Base-by-base conservation (phyloP, 345 rosid species). In the Salix arbutifolia region DNA sequence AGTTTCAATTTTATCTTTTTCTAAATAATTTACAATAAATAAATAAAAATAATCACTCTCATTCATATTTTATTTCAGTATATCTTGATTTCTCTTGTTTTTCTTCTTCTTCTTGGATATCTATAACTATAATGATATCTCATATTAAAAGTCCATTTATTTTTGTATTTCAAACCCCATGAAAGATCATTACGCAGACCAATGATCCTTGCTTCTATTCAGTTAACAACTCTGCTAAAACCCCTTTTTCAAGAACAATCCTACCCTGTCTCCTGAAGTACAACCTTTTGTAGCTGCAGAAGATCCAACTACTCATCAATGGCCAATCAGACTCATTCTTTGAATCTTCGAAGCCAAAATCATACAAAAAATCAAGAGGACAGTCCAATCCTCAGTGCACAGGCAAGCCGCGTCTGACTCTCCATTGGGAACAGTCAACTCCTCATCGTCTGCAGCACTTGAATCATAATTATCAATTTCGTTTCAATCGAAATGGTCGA, bases 341-440 rank as follows among this genome's bases (percentile, higher is more conserved):
- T 64, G 65, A 68, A 78, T 58, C 53, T 76, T 76, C 61, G 64
- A 66, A 3, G 65, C 64, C n/a, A 61, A 60, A 64, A 56, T 25
- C 53, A 35, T 71, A 23, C 66, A 68, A 73, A 69, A 11, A 60
- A 80, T 61, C 40, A 67, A 50, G 25, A 78, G 50, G 40, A 69
- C 58, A 70, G 76, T 19, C 26, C 67, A 35, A 65, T 79, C 56
- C 64, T 75, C 83, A 60, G 46, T 16, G 50, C 69, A 60, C 81
- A 83, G 48, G 76, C 52, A 67, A 16, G 71, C 78, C 0, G 84
- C 81, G 23, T 52, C 76, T 4, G 85, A 75, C 30, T 38, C 65
- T 35, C 5, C 28, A 10, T 4, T 42, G 60, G 26, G 72, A 14
- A 61, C 66, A 2, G 60, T 65, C 38, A 69, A 66, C 10, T 65